Percentiles rank a stretch among this genome's conserved stretches.
phyloP scores from a whole-genome alignment of 2,329 filamentous ascomycete species.

The Pestalotiopsis sp. region DNA sequence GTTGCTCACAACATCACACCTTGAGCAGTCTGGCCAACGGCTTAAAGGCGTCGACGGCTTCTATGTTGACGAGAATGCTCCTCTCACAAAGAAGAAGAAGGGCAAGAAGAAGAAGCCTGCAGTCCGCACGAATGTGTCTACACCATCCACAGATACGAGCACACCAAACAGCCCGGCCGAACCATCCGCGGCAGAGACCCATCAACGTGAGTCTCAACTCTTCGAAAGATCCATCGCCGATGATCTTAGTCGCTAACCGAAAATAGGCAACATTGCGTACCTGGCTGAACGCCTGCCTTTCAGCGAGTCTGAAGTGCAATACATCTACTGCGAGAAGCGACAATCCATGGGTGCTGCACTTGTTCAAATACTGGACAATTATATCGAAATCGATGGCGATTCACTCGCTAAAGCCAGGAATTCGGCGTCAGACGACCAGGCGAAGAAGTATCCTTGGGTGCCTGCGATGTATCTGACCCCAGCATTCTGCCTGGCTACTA shows the following conservation, averaged over 20 bases:
- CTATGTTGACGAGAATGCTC: conserved; percentile 53
- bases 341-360: conserved; percentile 44
- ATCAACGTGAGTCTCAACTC: conserved; percentile 23
- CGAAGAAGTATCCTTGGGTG: conserved; percentile 42
- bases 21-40: conserved; percentile 67
- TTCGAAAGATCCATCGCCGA: too few species aligned
- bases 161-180: conserved; percentile 16
- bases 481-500: conserved; percentile 42
- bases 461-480: conserved; percentile 46
- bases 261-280: conserved; percentile 45
- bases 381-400: conserved; percentile 40
- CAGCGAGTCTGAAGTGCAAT: conserved; percentile 42
- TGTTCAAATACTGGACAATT: conserved; percentile 45
- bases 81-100: conserved; percentile 41
- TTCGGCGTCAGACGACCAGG: conserved; percentile 34
- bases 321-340: conserved; percentile 41
- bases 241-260: not conserved
- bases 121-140: not conserved
- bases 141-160: conserved; percentile 4
- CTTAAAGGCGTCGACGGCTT: conserved; percentile 85
- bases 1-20: conserved; percentile 76
- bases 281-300: conserved; percentile 47
- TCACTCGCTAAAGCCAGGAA: conserved; percentile 29
- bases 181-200: conserved; percentile 12
- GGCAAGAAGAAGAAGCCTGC: conserved; percentile 38